phyloP scores from a whole-genome alignment of 768 basidiomycete genomes.

The Pisolithus orientalis region DNA sequence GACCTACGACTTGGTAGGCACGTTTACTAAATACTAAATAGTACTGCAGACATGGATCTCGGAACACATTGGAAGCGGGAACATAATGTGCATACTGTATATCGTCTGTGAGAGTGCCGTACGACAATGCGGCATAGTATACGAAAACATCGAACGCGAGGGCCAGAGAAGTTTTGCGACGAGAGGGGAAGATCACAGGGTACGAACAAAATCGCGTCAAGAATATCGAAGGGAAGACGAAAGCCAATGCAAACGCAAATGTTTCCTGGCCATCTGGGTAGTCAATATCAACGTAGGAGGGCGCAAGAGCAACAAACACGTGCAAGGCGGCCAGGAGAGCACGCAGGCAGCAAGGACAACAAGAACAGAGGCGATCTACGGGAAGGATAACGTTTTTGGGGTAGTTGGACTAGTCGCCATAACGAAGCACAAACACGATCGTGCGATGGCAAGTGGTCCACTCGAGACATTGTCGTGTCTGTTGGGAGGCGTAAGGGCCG shows the following conservation, averaged over 20 bases:
- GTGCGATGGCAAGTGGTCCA: conserved; percentile 4
- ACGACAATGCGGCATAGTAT: conserved; percentile 29
- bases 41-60: conserved; percentile 4
- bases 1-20: conserved; percentile 3
- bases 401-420: neutral
- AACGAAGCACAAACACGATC: conserved; percentile 12
- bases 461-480: neutral
- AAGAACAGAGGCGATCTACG: conserved; percentile 20
- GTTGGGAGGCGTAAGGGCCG: neutral
- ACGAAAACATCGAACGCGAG: conserved; percentile 23
- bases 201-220: conserved; percentile 17
- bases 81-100: conserved; percentile 18
- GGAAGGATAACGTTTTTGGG: conserved; percentile 19
- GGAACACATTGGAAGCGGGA: conserved; percentile 4
- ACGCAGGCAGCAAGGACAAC: conserved; percentile 15
- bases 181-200: conserved; percentile 11
- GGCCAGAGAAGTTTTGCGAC: conserved; percentile 17
- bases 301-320: conserved; percentile 11
- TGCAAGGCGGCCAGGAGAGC: conserved; percentile 4
- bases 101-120: conserved; percentile 18
- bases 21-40: neutral
- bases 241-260: conserved; percentile 1
- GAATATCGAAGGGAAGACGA: conserved; percentile 18
- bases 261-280: conserved; percentile 15
- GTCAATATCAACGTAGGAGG: conserved; percentile 17